phyloP scores from a whole-genome alignment of 2,329 filamentous ascomycete genomes.

The Shiraia sp. region DNA sequence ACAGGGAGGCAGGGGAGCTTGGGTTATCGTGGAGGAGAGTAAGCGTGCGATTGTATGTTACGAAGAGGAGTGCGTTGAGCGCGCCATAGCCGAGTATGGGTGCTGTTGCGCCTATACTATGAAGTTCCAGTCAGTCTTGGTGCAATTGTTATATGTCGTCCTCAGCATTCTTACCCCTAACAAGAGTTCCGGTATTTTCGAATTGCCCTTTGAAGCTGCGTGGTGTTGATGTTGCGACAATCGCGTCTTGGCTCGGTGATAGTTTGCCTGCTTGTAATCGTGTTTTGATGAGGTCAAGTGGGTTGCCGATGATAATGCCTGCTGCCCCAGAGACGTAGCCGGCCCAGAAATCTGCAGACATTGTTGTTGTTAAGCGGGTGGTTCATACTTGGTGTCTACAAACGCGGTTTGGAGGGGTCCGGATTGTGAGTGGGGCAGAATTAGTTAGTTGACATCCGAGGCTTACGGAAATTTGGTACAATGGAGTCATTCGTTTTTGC shows the following conservation, averaged over 20 bases:
- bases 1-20: conserved; percentile 51
- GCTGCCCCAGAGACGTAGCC: conserved; percentile 86
- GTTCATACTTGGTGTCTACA: conserved; percentile 10
- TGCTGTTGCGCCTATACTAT: conserved; percentile 69
- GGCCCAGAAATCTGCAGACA: conserved; percentile 92
- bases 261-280: conserved; percentile 69
- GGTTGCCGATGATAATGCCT: conserved; percentile 88
- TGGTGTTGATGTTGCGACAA: conserved; percentile 13
- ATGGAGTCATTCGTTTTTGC: too few relatives aligned
- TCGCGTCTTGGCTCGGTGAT: conserved; percentile 15
- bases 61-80: conserved; percentile 86
- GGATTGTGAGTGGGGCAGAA: conserved; percentile 12
- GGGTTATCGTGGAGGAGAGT: conserved; percentile 54
- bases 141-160: not conserved
- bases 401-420: conserved; percentile 9
- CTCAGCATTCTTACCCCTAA: conserved; percentile 34
- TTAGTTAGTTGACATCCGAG: conserved; percentile 14
- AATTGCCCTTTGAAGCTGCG: conserved; percentile 37
- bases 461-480: too few relatives aligned
- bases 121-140: conserved; percentile 7
- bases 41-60: conserved; percentile 86
- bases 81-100: conserved; percentile 89
- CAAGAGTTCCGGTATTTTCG: conserved; percentile 41
- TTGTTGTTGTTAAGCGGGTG: conserved; percentile 39
- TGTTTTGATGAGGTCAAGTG: conserved; percentile 78